Evolutionary conservation across 2,329 filamentous ascomycete species (phyloP).

Genomic region (Cytospora mali): DNA sequence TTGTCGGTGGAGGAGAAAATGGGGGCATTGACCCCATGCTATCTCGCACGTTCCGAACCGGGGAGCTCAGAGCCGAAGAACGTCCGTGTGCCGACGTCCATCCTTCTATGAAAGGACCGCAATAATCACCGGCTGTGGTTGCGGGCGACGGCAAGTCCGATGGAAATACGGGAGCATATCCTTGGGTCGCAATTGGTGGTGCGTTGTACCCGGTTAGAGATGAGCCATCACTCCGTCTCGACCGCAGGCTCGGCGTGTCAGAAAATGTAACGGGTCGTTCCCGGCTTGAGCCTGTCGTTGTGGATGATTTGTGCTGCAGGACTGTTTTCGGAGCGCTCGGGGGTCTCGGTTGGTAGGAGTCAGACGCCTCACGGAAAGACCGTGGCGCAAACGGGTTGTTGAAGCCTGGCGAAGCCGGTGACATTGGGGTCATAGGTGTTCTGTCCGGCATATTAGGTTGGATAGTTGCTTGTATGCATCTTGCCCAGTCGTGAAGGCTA

Average conservation of each 20-base stretch:
- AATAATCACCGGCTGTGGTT: constrained; percentile 54
- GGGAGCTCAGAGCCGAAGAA: constrained; percentile 60
- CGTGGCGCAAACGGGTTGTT: constrained; percentile 54
- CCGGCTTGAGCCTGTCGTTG: constrained; percentile 50
- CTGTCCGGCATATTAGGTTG: constrained; percentile 46
- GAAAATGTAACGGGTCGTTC: constrained; percentile 58
- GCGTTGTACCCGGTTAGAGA: constrained; percentile 53
- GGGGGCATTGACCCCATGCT: constrained; percentile 56
- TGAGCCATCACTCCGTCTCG: constrained; percentile 64
- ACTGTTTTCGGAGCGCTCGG: constrained; percentile 46
- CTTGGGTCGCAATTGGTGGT: constrained; percentile 44
- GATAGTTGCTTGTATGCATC: constrained; percentile 50
- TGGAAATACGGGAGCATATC: constrained; percentile 55
- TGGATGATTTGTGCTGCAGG: constrained; percentile 53
- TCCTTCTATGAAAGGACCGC: constrained; percentile 60
- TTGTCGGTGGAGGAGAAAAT: constrained; percentile 36
- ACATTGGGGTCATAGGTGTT: constrained; percentile 51
- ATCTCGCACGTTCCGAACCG: constrained; percentile 52
- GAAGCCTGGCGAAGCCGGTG: constrained; percentile 57
- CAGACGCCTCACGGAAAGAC: constrained; percentile 43
- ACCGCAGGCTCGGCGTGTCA: constrained; percentile 62
- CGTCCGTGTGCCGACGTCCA: constrained; percentile 63
- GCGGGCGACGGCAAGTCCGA: constrained; percentile 61
- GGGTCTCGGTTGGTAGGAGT: constrained; percentile 45
- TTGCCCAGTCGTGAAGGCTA: constrained; percentile 61